phyloP scores from a whole-genome alignment of 129 eudicot genomes.

The Deinandra increscens region DNA sequence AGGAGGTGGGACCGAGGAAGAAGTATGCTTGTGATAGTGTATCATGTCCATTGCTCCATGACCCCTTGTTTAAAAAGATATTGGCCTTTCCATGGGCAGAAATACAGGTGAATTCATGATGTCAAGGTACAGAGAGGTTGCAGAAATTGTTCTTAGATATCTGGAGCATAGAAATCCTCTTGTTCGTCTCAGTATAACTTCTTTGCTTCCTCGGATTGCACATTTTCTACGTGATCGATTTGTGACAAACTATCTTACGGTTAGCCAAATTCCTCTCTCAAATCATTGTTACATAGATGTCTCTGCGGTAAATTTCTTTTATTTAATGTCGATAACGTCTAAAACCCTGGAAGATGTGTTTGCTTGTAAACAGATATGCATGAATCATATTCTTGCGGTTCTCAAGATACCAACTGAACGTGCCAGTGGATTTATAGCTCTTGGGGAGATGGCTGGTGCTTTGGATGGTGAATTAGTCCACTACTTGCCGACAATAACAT shows the following conservation, averaged over 20 bases:
- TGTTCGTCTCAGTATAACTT: conserved; percentile 97
- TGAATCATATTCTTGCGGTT: conserved; percentile 97
- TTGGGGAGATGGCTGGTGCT: conserved; percentile 99
- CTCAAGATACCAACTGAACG: conserved; percentile 93
- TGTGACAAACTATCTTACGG: conserved; percentile 93
- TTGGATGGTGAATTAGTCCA: conserved; percentile 91
- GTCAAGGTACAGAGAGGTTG: conserved; percentile 97
- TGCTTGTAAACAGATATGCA: conserved; percentile 71
- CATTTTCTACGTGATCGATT: conserved; percentile 97
- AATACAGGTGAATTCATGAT: conserved; percentile 98
- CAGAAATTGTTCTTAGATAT: conserved; percentile 94
- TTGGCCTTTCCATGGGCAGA: conserved; percentile 38
- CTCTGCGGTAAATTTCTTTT: background rate
- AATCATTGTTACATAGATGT: conserved; percentile 6
- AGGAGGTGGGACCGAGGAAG: background rate
- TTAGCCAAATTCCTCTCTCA: conserved; percentile 25
- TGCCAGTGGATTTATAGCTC: conserved; percentile 97
- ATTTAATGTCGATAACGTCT: conserved; percentile 18
- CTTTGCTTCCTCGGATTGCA: conserved; percentile 93
- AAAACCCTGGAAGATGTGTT: conserved; percentile 18
- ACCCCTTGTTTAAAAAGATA: background rate
- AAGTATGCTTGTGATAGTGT: background rate
- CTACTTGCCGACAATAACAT: conserved; percentile 99
- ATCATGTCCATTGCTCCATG: background rate
- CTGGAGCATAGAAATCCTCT: conserved; percentile 90